Conservation (phyloP, 2,329 filamentous ascomycete species). For the Colletotrichum lentis region DNA sequence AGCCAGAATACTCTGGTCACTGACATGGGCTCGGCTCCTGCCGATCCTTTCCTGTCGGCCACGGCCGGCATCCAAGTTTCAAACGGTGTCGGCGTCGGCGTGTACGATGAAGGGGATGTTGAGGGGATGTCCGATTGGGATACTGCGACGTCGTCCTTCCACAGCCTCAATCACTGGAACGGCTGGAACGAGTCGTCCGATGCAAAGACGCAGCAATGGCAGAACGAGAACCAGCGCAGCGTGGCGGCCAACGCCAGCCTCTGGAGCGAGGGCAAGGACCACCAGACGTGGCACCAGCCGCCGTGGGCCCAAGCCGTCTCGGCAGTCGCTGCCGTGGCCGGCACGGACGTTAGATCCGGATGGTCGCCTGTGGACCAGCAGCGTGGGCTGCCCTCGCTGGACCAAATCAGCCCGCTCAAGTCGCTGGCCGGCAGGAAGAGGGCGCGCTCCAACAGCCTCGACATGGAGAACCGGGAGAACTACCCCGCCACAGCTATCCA, state of each 20-base stretch:
- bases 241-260: slow-evolving; percentile 43
- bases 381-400: slow-evolving; percentile 34
- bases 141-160: slow-evolving; percentile 31
- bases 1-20: slow-evolving; percentile 37
- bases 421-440: slow-evolving; percentile 33
- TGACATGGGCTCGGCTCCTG: slow-evolving; percentile 31
- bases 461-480: slow-evolving; percentile 39
- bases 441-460: slow-evolving; percentile 38
- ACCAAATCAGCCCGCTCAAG: slow-evolving; percentile 39
- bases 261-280: slow-evolving; percentile 42
- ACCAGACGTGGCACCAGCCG: slow-evolving; percentile 47
- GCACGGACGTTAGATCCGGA: slow-evolving; percentile 35
- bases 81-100: slow-evolving; percentile 34
- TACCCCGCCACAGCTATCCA: slow-evolving; percentile 39
- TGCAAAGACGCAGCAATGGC: slow-evolving; percentile 35
- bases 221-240: slow-evolving; percentile 37
- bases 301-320: slow-evolving; percentile 47
- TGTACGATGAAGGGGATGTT: slow-evolving; percentile 37
- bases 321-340: slow-evolving; percentile 42
- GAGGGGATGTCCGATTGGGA: slow-evolving; percentile 36
- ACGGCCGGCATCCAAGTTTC: slow-evolving; percentile 39
- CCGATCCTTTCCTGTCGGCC: slow-evolving; percentile 38
- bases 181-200: slow-evolving; percentile 36
- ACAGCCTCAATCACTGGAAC: slow-evolving; percentile 37
- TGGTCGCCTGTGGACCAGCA: slow-evolving; percentile 37